phyloP scores from a whole-genome alignment of 192 early-diverging fungal genomes.

The Coemansia sp. region DNA sequence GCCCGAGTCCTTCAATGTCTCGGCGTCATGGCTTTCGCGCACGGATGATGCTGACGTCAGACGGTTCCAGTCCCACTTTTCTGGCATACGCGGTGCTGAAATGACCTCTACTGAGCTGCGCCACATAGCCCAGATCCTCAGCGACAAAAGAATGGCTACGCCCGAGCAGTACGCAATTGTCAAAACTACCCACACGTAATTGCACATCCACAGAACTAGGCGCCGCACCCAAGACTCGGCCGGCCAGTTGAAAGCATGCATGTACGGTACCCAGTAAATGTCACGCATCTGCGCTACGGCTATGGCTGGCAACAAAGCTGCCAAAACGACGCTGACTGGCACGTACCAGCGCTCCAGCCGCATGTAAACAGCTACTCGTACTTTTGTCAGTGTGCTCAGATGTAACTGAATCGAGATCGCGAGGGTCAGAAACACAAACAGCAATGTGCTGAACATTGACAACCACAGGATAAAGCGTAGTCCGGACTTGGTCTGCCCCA shows the following conservation, averaged over 20 bases:
- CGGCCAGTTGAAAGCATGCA: conserved; percentile 50
- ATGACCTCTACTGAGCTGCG: conserved; percentile 35
- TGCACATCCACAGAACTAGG: conserved; percentile 46
- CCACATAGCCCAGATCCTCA: conserved; percentile 49
- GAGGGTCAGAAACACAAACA: conserved; percentile 38
- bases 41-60: conserved; percentile 14
- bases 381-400: conserved; percentile 44
- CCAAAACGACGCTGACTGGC: conserved; percentile 15
- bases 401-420: conserved; percentile 43
- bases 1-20: not conserved
- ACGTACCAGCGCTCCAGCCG: conserved; percentile 37
- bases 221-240: conserved; percentile 3
- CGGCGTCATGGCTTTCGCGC: conserved; percentile 19
- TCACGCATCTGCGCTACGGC: conserved; percentile 31
- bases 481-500: conserved; percentile 4
- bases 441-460: conserved; percentile 29
- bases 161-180: conserved; percentile 34
- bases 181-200: conserved; percentile 37
- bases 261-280: conserved; percentile 36
- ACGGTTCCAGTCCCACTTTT: conserved; percentile 51
- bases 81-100: conserved; percentile 33
- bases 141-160: conserved; percentile 16
- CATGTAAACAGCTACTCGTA: conserved; percentile 41
- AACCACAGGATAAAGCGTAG: conserved; percentile 46
- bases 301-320: conserved; percentile 28